Evolutionary conservation across 1,284 basidiomycete species (phyloP), one percentile per base, ranked within the genome.

Genomic region (Boletus austroedulis): DNA sequence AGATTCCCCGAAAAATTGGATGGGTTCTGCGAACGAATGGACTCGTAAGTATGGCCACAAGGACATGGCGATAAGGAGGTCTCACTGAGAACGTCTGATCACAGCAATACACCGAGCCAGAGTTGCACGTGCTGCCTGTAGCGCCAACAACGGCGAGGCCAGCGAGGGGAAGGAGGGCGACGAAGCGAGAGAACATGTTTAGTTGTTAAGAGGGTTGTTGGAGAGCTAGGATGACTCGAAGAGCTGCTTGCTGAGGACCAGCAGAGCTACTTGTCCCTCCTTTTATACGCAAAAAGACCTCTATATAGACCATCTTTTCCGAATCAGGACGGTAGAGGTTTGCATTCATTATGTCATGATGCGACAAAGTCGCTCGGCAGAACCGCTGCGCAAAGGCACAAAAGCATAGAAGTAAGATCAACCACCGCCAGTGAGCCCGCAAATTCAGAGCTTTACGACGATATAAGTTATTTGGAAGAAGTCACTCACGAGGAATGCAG

Each of bases 121-220:
- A 21, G 12, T 12, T 32, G 31, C 51, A 53, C 10, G 6, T 24
- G n/a, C n/a, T n/a, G n/a, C n/a, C n/a, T n/a, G n/a, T n/a, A 0
- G 34, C 10, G 5, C 26, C 48, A 5, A 48, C 40, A 1, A 31
- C 47, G 19, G 10, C 41, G 24, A 59, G 50, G 12, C 56, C 45
- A 38, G 31, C 58, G 31, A 59, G 1, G 28, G 57, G 36, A 21
- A 60, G 24, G n/a, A 60, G 29, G 6, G 32, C 12, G 5, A 8
- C 31, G 5, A 53, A 3, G n/a, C 46, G 50, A 23, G 38, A 24
- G 59, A 53, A 46, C 60, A 61, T 61, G 40, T 38, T 41, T 29
- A 3, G 8, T 17, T 32, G 19, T 28, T 10, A 26, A 45, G 26
- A 19, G 44, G 12, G 26, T 50, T 29, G 28, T n/a, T 19, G n/a